These are phyloP conservation scores for Dendrobium huoshanense DNA, from an alignment of 106 monocot genomes.

Conservation along the genomic window DNA sequence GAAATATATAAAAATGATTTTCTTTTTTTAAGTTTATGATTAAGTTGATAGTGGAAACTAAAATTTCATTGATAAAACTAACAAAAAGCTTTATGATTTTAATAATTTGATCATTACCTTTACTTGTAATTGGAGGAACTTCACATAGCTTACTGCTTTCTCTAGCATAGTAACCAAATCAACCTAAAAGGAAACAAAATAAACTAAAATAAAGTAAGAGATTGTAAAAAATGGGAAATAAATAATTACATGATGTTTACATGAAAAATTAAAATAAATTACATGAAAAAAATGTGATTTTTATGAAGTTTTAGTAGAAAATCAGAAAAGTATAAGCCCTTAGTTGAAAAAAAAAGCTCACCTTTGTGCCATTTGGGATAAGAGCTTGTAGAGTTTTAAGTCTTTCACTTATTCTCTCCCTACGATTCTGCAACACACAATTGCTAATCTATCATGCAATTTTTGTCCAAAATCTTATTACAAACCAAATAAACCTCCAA, in stretches of 20 bases:
- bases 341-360: constrained; percentile 6
- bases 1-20: no score
- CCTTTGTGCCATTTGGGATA: constrained; percentile 94
- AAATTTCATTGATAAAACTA: no score
- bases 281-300: no score
- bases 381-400: constrained; percentile 88
- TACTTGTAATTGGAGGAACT: constrained; percentile 97
- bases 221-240: background rate
- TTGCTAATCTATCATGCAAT: background rate
- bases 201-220: background rate
- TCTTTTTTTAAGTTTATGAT: no score
- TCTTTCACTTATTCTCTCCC: constrained; percentile 83
- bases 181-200: constrained; percentile 42
- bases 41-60: no score
- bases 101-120: constrained; percentile 39
- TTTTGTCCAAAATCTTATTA: background rate
- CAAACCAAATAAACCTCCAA: background rate
- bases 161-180: constrained; percentile 97
- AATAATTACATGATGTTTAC: no score
- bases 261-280: no score
- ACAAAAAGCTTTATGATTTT: background rate
- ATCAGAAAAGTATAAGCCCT: no score
- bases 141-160: constrained; percentile 93
- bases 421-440: constrained; percentile 45
- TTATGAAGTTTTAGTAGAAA: background rate